A percentile compares a stretch with the other conserved stretches of the same genome.
phyloP scores from a whole-genome alignment of 2,329 filamentous ascomycete genomes.

The Phyllosticta citribraziliensis region DNA sequence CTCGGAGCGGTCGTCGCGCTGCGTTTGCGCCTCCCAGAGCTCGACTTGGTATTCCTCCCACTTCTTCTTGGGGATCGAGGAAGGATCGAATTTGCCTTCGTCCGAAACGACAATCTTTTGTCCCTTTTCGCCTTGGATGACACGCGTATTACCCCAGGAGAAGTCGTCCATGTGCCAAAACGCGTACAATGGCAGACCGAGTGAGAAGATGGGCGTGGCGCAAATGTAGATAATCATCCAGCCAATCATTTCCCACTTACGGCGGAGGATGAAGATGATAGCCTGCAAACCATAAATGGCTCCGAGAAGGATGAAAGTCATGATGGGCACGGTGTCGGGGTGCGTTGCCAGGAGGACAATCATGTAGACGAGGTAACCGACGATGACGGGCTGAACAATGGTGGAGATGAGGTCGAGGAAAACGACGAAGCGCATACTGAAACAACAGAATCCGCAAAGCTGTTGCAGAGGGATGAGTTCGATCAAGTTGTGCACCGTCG shows the following conservation, averaged over 20 bases:
- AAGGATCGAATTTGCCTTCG: slow-evolving; percentile 94
- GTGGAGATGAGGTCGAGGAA: slow-evolving; percentile 91
- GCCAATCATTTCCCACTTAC: slow-evolving; percentile 99
- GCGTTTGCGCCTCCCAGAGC: slow-evolving; percentile 93
- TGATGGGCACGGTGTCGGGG: slow-evolving; percentile 61
- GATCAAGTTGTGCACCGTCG: slow-evolving; percentile 92
- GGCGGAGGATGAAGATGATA: slow-evolving; percentile 89
- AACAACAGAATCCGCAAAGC: slow-evolving; percentile 98
- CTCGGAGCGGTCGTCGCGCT: slow-evolving; percentile 72
- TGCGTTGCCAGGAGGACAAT: slow-evolving; percentile 44
- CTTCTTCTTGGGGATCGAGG: slow-evolving; percentile 89
- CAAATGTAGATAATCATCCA: slow-evolving; percentile 97
- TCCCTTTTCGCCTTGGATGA: slow-evolving; percentile 88
- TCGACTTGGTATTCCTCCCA: slow-evolving; percentile 99
- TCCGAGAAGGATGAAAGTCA: slow-evolving; percentile 79
- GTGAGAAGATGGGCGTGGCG: slow-evolving; percentile 84
- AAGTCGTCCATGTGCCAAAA: slow-evolving; percentile 99
- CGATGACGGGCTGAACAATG: slow-evolving; percentile 79
- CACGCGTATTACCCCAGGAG: slow-evolving; percentile 97
- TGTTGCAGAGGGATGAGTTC: slow-evolving; percentile 89
- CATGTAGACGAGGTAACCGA: slow-evolving; percentile 83
- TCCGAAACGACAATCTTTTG: slow-evolving; percentile 89
- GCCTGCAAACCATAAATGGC: slow-evolving; percentile 97
- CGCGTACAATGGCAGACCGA: slow-evolving; percentile 80
- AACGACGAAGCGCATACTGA: slow-evolving; percentile 97